These are phyloP conservation scores for Claviceps africana DNA, from an alignment of 2,329 filamentous ascomycete species.

Conservation along the genomic window DNA sequence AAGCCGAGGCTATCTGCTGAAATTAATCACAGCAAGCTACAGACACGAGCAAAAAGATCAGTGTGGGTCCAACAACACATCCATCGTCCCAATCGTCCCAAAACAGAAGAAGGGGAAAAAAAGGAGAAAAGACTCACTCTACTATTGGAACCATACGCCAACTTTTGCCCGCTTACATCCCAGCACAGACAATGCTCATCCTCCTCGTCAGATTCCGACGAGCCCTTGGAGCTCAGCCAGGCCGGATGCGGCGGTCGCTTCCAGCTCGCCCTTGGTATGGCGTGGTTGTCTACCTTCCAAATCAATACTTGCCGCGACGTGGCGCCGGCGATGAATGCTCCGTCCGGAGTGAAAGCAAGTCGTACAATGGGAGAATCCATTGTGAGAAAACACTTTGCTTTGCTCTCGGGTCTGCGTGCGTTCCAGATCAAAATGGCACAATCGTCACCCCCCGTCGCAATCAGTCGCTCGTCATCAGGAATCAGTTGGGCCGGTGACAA, in stretches of 20 bases:
- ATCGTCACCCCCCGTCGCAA: conserved; percentile 49
- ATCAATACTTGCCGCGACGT: conserved; percentile 45
- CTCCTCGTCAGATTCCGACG: conserved; percentile 41
- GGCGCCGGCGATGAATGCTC: conserved; percentile 47
- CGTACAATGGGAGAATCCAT: conserved; percentile 45
- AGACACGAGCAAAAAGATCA: not conserved
- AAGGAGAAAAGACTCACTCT: conserved; percentile 30
- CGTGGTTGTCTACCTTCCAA: conserved; percentile 48
- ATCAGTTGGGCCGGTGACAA: conserved; percentile 21
- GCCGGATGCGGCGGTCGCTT: conserved; percentile 38
- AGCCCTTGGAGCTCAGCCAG: conserved; percentile 43
- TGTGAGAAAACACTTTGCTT: conserved; percentile 44
- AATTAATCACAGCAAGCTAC: conserved; percentile 37
- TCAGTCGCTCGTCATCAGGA: conserved; percentile 36
- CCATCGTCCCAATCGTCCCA: too few relatives aligned
- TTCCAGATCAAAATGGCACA: conserved; percentile 51
- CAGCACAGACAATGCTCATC: conserved; percentile 48
- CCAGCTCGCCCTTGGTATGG: conserved; percentile 47
- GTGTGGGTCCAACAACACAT: not conserved
- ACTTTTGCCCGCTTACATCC: conserved; percentile 46
- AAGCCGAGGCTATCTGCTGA: conserved; percentile 23
- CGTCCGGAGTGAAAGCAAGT: conserved; percentile 49
- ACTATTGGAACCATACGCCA: conserved; percentile 50
- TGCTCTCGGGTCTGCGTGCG: conserved; percentile 37
- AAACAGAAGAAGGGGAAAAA: not conserved